A percentile compares a stretch with the other conserved stretches of the same genome.
Evolutionary conservation across 768 basidiomycete species (phyloP).

Genomic region (Amanita molliuscula): DNA sequence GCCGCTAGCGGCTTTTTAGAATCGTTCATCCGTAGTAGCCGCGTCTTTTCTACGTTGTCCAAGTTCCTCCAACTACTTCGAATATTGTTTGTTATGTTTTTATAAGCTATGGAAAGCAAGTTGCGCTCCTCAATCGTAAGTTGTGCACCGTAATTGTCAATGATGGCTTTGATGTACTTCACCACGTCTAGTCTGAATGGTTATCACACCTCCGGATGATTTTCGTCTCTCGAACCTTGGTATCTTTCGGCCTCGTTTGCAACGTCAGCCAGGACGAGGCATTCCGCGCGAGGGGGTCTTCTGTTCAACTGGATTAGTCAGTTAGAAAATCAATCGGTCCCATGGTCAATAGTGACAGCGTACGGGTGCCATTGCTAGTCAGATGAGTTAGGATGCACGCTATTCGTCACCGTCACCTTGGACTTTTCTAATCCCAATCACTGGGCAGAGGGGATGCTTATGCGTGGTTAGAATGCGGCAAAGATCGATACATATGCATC

Average conservation of each 20-base stretch:
- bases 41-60: conserved; percentile 65
- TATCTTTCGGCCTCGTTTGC: conserved; percentile 86
- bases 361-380: conserved; percentile 10
- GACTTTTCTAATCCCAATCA: not conserved
- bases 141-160: conserved; percentile 53
- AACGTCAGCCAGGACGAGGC: conserved; percentile 62
- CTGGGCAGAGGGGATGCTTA: conserved; percentile 5
- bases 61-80: conserved; percentile 81
- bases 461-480: conserved; percentile 4
- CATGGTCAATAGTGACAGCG: not conserved
- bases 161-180: conserved; percentile 66
- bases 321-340: not conserved
- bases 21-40: conserved; percentile 37
- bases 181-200: conserved; percentile 52
- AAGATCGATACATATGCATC: not conserved
- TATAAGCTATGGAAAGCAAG: conserved; percentile 82
- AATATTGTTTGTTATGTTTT: conserved; percentile 78
- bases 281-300: conserved; percentile 23
- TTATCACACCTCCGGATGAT: not conserved
- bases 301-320: conserved; percentile 8
- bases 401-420: no score
- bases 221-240: conserved; percentile 42
- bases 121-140: conserved; percentile 82
- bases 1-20: conserved; percentile 10
- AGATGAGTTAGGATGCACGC: not conserved